Evolutionary conservation across 805 yeast genomes (phyloP).

Genomic region (Wickerhamomyces bovis): DNA sequence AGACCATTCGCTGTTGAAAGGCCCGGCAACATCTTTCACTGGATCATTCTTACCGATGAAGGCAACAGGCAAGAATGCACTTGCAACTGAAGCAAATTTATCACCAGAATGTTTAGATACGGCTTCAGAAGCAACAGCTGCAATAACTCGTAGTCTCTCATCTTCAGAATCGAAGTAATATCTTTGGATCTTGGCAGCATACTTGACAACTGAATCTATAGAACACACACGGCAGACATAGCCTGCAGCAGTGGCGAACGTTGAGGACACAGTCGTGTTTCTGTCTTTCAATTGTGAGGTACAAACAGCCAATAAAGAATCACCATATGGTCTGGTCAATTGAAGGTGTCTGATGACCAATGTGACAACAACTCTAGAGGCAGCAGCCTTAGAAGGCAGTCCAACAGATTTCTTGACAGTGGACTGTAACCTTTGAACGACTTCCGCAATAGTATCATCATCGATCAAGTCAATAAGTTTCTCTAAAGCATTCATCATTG

Average conservation of each 20-base stretch:
- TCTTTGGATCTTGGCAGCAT: conserved; percentile 42
- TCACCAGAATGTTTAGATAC: conserved; percentile 66
- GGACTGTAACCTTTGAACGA: conserved; percentile 41
- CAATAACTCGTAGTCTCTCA: conserved; percentile 40
- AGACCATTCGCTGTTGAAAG: conserved; percentile 66
- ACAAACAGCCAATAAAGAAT: conserved; percentile 54
- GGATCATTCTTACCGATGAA: conserved; percentile 73
- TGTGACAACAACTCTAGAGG: conserved; percentile 64
- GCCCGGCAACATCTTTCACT: conserved; percentile 35
- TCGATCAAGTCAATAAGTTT: conserved; percentile 54
- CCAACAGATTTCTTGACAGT: conserved; percentile 74
- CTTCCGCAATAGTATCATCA: conserved; percentile 31
- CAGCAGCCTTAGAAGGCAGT: conserved; percentile 84
- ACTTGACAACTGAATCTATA: conserved; percentile 43
- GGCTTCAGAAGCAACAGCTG: conserved; percentile 59
- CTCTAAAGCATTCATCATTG: conserved; percentile 84
- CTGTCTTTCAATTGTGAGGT: conserved; percentile 56
- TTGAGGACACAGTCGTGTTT: conserved; percentile 63
- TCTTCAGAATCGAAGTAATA: conserved; percentile 56
- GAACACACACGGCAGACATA: conserved; percentile 62
- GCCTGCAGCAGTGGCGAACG: conserved; percentile 80
- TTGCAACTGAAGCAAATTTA: conserved; percentile 52
- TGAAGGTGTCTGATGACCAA: conserved; percentile 52
- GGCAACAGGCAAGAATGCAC: conserved; percentile 69
- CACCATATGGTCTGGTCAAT: conserved; percentile 46